Base-by-base conservation (phyloP, 192 early-diverging fungal genomes). In the Funneliformis mosseae region DNA sequence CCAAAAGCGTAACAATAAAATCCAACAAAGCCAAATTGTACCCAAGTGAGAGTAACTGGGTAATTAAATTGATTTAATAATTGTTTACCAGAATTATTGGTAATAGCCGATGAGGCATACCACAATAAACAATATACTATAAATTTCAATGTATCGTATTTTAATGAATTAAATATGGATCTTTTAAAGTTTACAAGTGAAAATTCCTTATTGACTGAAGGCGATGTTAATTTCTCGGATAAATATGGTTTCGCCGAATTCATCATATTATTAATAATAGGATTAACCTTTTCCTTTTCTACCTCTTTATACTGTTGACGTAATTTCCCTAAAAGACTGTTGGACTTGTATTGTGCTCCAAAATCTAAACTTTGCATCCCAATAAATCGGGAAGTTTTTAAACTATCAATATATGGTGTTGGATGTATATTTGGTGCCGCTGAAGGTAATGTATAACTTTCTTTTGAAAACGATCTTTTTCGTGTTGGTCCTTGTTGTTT, bases 91-190 rank as follows among this genome's bases (percentile, higher is more conserved):
- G 91, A 91, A 78, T 95, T 97, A 85, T 93, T 94, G 28, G 94
- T 94, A 18, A 97, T 74, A 9, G 96, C 93, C 28, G 95, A 96
- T 8, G 92, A 89, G 21, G 91, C 74, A 81, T 97, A 97, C 96
- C 96, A 97, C 62, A 90, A 77, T 23, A 92, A 72, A 79, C 93
- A 95, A 9, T 92, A 87, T 60, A 88, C 55, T n/a, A 93, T 85
- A 82, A 96, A 86, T 59, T 86, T 87, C 48, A 86, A 55, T n/a
- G 85, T 89, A 21, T 88, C 86, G 48, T 50, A 50, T 16, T 50
- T 50, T 50, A 50, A 55, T 55, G 50, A 18, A 55, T 55, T 55
- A 55, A 18, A 55, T 55, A 7, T 55, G 18, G 21, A 7, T 55
- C 21, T 21, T 55, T 7, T 55, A 55, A 55, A 16, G 14, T 11